Evolutionary conservation across 1,284 basidiomycete genomes (phyloP), one percentile per base, ranked within the genome.

Genomic region (Neotropicomus parvogracilis): DNA sequence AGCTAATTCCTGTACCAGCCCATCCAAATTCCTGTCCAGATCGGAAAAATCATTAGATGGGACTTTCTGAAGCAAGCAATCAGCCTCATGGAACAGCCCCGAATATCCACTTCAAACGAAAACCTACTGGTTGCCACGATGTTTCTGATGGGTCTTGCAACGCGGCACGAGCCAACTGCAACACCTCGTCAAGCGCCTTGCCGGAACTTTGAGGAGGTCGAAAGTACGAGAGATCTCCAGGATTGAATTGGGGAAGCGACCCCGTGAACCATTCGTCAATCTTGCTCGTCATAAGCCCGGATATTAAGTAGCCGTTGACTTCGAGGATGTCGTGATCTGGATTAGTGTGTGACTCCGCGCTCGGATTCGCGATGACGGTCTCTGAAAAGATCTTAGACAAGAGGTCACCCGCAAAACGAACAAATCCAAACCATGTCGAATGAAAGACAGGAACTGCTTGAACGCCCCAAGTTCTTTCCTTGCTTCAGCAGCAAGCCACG

Each of bases 241-340:
- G 70, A 44, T 73, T 71, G 64, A 85, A 82, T 54, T 66, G 69
- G 38, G 87, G 82, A 43, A 72, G 65, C 38, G 77, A 77, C 21
- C 85, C 85, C 59, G 73, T 74, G 66, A 91, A 91, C 85, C 86
- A 91, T 54, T 75, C 75, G 70, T 90, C 87, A 66, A 91, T 79
- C 42, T 75, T 69, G 65, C 85, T 88, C 39, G 72, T 70, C 48
- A 77, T 71, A 40, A 91, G 75, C 41, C 88, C 85, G 38, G 79
- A 78, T 58, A 79, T 80, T 58, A 91, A 72, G 64, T 91, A 91
- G 54, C 81, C 80, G 63, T 86, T 86, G 42, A 87, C 88, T 72
- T 89, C 85, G 47, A 91, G 72, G 53, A 85, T 76, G 64, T 91
- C 88, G 62, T 88, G 81, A 45, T 79, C 78, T 49, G 81, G 74